Base-by-base conservation (phyloP, 2,329 filamentous ascomycete species). In the Herpotrichia juniperi region DNA sequence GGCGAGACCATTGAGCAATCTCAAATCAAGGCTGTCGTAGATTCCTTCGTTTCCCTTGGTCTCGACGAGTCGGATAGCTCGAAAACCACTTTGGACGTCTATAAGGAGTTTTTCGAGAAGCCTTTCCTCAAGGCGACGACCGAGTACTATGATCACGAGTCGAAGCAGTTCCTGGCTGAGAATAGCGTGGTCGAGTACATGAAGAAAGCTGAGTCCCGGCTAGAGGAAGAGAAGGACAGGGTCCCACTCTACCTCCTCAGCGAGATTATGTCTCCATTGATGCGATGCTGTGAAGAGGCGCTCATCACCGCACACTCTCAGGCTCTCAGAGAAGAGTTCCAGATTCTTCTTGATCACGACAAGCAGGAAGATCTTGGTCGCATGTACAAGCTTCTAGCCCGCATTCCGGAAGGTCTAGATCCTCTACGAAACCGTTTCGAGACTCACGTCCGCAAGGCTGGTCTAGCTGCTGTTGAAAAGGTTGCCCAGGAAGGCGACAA, bases 141-240 rank as follows among this genome's bases (percentile, higher is more conserved):
- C 63, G 78, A 82, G 25, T 99, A 96, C 77, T 99, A 99, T 74
- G 83, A 91, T 63, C 87, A 89, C 40, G 96, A 99, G 74, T 97
- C 94, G 17, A 91, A 91, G 65, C 89, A 92, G 58, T 99, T 99
- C 70, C 86, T 99, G 28, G 90, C 92, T 10, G 93, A 97, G 74
- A 99, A 99, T 73, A 96, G 90, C 58, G 92, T 99, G 3, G 93
- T 99, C 28, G 94, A 99, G 71, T 99, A 97, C 77, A 97, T 99
- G 94, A 97, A 97, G 81, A 99, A 99, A 83, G 96, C 94, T 0
- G 93, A 97, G 76, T 78, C 86, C 35, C 87, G 94, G 26, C 78
- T 99, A 54, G 86, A 91, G 7, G 94, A 99, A 75, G 94, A 99
- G 75, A 94, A 96, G 77, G 91, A 93, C 69, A 90, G 94, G 22